Evolutionary conservation across 306 rosid genomes (phyloP), one percentile per base, ranked within the genome.

Genomic region (Medicago lupulina): DNA sequence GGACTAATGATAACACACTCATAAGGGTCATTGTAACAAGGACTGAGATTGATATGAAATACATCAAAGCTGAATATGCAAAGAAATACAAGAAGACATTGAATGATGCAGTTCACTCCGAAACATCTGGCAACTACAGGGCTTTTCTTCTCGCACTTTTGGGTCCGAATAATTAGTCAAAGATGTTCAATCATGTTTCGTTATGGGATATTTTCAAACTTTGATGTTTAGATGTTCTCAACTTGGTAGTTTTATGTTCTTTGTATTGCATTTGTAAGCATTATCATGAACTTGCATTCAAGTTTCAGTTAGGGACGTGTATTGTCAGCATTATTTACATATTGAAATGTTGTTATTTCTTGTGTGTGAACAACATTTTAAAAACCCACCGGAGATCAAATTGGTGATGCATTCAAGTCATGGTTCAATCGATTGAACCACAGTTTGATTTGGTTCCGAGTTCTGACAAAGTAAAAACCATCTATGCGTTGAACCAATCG

Each of bases 41-140:
- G 70, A 64, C 92, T 46, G 96, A 92, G 76, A 75, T 88, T 15
- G 93, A 92, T 67, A 88, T 92, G 97, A 92, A 83, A 59, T 88
- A 88, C 71, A 83, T 90, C 75, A 88, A 88, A 83, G 83, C 77
- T 13, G 92, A 87, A 74, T 92, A 90, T 62, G 59, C 28, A 9
- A 88, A 76, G 73, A 86, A 88, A 64, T 85, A 87, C 67, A 73
- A 59, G 66, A 84, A 88, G 77, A 78, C 90, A 2, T 63, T 90
- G 75, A 83, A 87, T 36, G 85, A 88, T 81, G 89, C 85, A 9
- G 92, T 92, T 71, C 86, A 83, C 51, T 90, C 97, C 0, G 97
- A 92, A 77, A 92, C 93, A 12, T 87, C 93, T 2, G 85, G 97
- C 25, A 70, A 83, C 76, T 90, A 92, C 74, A 51, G 84, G 83